Percentiles rank a stretch among this genome's conserved stretches.
phyloP scores from a whole-genome alignment of 495 filamentous ascomycete species.

The Penicillium steckii region DNA sequence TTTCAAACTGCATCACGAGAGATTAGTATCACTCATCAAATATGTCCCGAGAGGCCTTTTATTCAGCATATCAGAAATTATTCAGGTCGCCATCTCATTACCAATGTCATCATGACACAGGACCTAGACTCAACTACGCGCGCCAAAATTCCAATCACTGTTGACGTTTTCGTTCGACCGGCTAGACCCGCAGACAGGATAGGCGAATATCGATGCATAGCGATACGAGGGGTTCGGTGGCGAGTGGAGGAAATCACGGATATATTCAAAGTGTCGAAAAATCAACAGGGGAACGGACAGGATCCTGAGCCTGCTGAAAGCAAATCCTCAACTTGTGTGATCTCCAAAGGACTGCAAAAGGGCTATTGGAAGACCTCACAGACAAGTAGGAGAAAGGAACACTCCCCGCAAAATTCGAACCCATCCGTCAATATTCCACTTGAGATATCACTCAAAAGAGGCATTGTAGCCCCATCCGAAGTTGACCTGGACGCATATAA shows the following conservation, averaged over 20 bases:
- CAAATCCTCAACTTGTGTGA: neutral
- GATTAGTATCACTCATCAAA: constrained; percentile 1
- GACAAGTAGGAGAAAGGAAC: neutral
- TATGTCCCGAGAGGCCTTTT: neutral
- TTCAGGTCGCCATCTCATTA: neutral
- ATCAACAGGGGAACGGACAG: neutral
- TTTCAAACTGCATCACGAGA: neutral
- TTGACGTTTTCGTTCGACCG: constrained; percentile 1
- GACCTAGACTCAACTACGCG: neutral
- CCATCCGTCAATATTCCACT: constrained; percentile 1
- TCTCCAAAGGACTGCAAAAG: constrained; percentile 5
- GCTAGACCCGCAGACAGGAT: neutral
- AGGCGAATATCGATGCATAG: constrained; percentile 5
- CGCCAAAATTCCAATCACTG: neutral
- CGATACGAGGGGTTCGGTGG: constrained; percentile 6
- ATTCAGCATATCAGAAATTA: constrained; percentile 8
- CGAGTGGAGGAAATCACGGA: constrained; percentile 7
- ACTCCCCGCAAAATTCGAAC: neutral
- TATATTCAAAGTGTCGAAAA: neutral
- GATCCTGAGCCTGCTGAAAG: neutral
- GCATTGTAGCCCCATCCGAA: neutral
- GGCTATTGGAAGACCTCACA: constrained; percentile 5
- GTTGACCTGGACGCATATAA: neutral
- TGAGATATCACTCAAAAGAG: neutral
- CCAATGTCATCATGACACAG: constrained; percentile 4